These are phyloP conservation scores for Metschnikowia corniflorae DNA, from an alignment of 805 yeast genomes.

Conservation along the genomic window DNA sequence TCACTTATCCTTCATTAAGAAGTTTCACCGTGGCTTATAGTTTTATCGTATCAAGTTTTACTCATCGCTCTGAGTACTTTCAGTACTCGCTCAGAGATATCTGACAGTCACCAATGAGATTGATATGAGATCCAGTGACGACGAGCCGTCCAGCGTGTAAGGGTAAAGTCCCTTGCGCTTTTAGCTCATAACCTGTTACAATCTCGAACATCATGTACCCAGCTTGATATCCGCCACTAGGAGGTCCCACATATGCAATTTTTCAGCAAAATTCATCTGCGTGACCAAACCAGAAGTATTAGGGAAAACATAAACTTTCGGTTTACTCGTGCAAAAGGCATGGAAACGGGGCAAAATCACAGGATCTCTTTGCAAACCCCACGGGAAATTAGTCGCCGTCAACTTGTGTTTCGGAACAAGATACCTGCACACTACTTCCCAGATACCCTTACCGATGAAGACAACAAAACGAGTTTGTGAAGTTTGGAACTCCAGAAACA, in stretches of 20 bases:
- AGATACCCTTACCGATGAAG: slow-evolving; percentile 70
- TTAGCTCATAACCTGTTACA: too few species aligned
- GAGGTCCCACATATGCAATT: slow-evolving; percentile 47
- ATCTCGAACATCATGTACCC: too few species aligned
- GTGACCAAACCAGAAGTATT: slow-evolving; percentile 72
- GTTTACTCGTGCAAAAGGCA: slow-evolving; percentile 15
- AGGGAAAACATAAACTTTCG: slow-evolving; percentile 57
- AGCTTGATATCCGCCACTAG: slow-evolving; percentile 24
- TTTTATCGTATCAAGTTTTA: too few species aligned
- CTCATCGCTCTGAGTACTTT: too few species aligned
- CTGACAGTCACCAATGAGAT: too few species aligned
- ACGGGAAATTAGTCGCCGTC: slow-evolving; percentile 37
- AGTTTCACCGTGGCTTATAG: too few species aligned
- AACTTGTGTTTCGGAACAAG: slow-evolving; percentile 23
- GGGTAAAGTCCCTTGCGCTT: too few species aligned
- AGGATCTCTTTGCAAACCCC: slow-evolving; percentile 45
- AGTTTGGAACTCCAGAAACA: slow-evolving; percentile 42
- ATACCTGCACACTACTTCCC: slow-evolving; percentile 54
- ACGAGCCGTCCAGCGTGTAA: too few species aligned
- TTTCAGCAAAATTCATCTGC: slow-evolving; percentile 40
- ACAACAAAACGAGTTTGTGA: slow-evolving; percentile 45
- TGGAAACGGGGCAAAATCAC: slow-evolving; percentile 9
- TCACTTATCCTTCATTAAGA: too few species aligned
- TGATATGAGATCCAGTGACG: too few species aligned
- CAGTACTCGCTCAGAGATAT: too few species aligned